Conservation (phyloP, 192 early-diverging fungal genomes). For the Kickxella alabastrina region DNA sequence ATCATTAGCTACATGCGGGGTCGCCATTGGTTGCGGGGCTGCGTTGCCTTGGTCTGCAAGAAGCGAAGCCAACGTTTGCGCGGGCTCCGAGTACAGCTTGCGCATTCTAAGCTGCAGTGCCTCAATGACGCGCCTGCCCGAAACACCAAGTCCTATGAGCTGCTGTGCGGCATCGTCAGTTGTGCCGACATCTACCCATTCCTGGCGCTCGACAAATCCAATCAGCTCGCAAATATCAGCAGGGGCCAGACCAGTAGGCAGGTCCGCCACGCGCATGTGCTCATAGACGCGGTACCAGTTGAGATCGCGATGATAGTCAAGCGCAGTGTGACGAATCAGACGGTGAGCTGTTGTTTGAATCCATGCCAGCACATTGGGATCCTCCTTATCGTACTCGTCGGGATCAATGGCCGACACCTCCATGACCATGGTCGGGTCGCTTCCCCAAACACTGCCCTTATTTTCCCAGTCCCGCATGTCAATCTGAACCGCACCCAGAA, state of each 20-base stretch:
- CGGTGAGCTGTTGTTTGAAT: slow-evolving; percentile 36
- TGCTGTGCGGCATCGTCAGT: slow-evolving; percentile 27
- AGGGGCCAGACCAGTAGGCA: slow-evolving; percentile 24
- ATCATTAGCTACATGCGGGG: neutral
- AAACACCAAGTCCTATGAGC: slow-evolving; percentile 29
- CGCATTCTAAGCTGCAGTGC: slow-evolving; percentile 45
- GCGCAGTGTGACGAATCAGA: slow-evolving; percentile 19
- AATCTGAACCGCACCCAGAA: slow-evolving; percentile 21
- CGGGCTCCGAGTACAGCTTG: slow-evolving; percentile 34
- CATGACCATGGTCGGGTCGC: slow-evolving; percentile 47
- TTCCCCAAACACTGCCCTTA: slow-evolving; percentile 48
- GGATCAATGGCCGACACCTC: slow-evolving; percentile 41
- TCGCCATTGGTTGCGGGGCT: neutral
- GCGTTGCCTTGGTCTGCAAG: slow-evolving; percentile 6
- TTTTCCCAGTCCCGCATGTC: slow-evolving; percentile 55
- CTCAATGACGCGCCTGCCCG: slow-evolving; percentile 29
- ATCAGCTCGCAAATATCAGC: slow-evolving; percentile 31
- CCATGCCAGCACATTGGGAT: slow-evolving; percentile 42
- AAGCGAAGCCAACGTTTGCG: slow-evolving; percentile 38
- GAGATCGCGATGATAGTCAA: slow-evolving; percentile 49
- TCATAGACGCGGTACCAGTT: slow-evolving; percentile 50
- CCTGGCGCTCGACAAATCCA: slow-evolving; percentile 36
- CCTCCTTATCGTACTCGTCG: slow-evolving; percentile 48
- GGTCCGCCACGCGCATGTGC: slow-evolving; percentile 39
- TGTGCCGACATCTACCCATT: slow-evolving; percentile 31